Evolutionary conservation across 1,139 yeast genomes (phyloP), one percentile per base, ranked within the genome.

Genomic region (Suhomyces taliae): DNA sequence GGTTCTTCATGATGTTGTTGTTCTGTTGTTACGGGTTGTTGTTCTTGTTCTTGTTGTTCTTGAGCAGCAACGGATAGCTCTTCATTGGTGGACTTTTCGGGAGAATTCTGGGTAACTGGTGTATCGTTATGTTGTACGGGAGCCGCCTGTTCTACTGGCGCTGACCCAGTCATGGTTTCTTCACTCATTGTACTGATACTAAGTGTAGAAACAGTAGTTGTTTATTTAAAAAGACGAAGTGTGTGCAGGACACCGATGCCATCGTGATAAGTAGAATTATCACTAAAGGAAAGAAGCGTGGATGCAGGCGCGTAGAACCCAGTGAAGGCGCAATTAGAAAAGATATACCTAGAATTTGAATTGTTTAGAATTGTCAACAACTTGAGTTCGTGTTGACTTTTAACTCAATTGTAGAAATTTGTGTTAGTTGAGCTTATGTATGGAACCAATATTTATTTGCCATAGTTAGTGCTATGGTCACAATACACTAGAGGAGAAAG

Each of bases 181-280:
- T 36, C 43, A 36, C 43, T 44, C 46, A 44, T 43, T n/a, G 14
- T 39, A 4, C 15, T 7, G 31, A n/a, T 31, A 24, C 19, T 12
- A 6, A 34, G n/a, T n/a, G 4, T n/a, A 10, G 7, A 34, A 11
- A 31, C 15, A 24, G 33, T 15, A 19, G 26, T 31, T 40, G 44
- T 40, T 40, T 34, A 33, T 27, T 33, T 37, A 37, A 44, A 40
- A 44, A 14, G 14, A 12, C 10, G 4, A 6, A 7, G 26, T 36
- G 29, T 33, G 40, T 40, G 46, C 43, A 44, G 43, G 37, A 44
- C 29, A n/a, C 27, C 43, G 43, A 40, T 33, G 40, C 24, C 39
- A 34, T 36, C 19, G 33, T 19, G 24, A 19, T 19, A 19, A 19
- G 24, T 19, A 19, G 24, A 19, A 19, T 19, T 19, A 19, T 19